A percentile compares a stretch with the other conserved stretches of the same genome.
phyloP scores from a whole-genome alignment of 352 stramenopile genomes.

The Aphanomyces stellatus region DNA sequence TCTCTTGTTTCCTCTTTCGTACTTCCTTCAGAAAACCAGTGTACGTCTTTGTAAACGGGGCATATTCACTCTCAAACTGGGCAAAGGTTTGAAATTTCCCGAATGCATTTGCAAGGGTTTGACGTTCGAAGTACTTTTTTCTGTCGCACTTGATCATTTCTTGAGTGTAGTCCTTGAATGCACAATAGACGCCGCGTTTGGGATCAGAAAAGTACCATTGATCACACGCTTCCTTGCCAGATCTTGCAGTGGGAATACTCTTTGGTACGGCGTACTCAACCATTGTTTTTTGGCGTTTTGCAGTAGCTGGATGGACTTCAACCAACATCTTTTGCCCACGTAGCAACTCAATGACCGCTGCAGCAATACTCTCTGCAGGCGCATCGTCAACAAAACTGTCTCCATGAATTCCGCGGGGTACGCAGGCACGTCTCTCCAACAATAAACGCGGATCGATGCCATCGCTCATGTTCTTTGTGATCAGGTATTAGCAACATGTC shows the following conservation, averaged over 20 bases:
- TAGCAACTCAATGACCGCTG: background rate
- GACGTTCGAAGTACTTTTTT: background rate
- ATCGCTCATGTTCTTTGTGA: background rate
- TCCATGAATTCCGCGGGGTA: background rate
- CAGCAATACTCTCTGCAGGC: background rate
- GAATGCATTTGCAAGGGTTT: background rate
- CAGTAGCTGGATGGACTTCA: background rate
- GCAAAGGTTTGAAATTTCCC: background rate
- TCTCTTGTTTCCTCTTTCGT: background rate
- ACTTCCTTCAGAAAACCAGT: background rate
- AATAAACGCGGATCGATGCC: background rate
- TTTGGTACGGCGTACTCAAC: background rate
- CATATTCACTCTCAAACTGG: background rate
- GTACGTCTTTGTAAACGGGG: background rate
- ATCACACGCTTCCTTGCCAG: background rate
- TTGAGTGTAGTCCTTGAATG: background rate
- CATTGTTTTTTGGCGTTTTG: background rate
- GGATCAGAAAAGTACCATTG: background rate
- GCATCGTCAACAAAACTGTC: background rate
- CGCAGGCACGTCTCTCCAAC: background rate
- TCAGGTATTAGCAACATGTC: slow-evolving; percentile 2
- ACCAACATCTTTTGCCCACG: background rate
- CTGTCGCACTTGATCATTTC: background rate
- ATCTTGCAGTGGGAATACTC: background rate
- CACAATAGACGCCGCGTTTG: background rate